Percentiles rank a stretch among this genome's conserved stretches.
Conservation (phyloP, 1,284 basidiomycete genomes). For the Puccinia sorghi region DNA sequence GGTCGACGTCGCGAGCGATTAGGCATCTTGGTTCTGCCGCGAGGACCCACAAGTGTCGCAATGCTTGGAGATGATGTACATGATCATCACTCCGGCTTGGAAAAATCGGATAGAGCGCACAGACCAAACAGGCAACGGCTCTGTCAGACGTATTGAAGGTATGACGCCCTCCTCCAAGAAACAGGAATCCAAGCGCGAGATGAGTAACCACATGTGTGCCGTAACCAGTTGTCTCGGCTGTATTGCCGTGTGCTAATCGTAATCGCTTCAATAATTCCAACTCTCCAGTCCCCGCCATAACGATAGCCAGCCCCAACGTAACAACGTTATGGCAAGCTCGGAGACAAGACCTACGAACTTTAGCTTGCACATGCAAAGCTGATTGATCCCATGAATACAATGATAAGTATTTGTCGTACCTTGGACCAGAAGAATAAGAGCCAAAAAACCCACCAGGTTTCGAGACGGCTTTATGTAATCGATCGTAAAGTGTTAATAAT, state of each 20-base stretch:
- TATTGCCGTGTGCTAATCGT: slow-evolving; percentile 86
- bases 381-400: slow-evolving; percentile 19
- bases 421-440: slow-evolving; percentile 60
- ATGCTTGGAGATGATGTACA: slow-evolving; percentile 84
- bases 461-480: slow-evolving; percentile 64
- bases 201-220: slow-evolving; percentile 88
- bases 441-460: slow-evolving; percentile 55
- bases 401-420: slow-evolving; percentile 62
- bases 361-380: slow-evolving; percentile 49
- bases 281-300: slow-evolving; percentile 96
- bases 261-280: slow-evolving; percentile 84
- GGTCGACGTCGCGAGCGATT: slow-evolving; percentile 85
- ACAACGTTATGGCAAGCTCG: slow-evolving; percentile 84
- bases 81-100: slow-evolving; percentile 79
- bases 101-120: slow-evolving; percentile 87
- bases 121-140: slow-evolving; percentile 82
- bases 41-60: slow-evolving; percentile 92
- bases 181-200: slow-evolving; percentile 86
- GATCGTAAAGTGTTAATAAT: slow-evolving; percentile 77
- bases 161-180: slow-evolving; percentile 88
- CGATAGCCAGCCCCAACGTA: slow-evolving; percentile 78
- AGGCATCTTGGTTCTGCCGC: slow-evolving; percentile 92
- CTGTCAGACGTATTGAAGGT: slow-evolving; percentile 89
- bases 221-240: slow-evolving; percentile 74
- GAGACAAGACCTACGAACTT: slow-evolving; percentile 78